A percentile compares a stretch with the other conserved stretches of the same genome.
These are phyloP conservation scores for Fraxinus greggii DNA, from an alignment of 305 asterid species.

Conservation along the genomic window DNA sequence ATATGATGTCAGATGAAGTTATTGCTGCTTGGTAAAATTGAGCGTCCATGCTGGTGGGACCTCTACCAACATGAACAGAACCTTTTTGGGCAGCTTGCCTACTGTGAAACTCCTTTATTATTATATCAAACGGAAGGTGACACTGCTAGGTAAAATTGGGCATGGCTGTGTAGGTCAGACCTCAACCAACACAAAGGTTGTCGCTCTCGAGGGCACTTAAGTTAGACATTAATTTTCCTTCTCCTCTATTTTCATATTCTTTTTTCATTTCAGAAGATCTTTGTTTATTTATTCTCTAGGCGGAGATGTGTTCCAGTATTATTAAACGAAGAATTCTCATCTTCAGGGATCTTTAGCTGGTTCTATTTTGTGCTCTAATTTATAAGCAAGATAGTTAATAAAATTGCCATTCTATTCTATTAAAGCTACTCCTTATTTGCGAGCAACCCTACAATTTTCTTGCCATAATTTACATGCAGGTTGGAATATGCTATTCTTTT, in stretches of 20 bases:
- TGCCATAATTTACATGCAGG: conserved; percentile 50
- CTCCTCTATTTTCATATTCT: neutral
- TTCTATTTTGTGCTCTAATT: conserved; percentile 11
- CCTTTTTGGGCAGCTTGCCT: neutral
- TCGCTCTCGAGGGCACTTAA: neutral
- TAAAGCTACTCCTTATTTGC: neutral
- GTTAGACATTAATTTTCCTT: neutral
- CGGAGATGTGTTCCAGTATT: neutral
- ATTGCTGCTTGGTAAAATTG: neutral
- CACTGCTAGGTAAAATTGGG: conserved; percentile 5
- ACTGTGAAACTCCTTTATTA: neutral
- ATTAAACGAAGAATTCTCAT: neutral
- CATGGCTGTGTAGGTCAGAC: conserved; percentile 3
- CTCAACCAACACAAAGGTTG: conserved; percentile 10
- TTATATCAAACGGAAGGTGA: neutral
- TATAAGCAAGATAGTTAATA: neutral
- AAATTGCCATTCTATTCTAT: neutral
- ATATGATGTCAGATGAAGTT: neutral
- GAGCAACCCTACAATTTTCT: conserved; percentile 17
- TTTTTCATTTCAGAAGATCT: neutral
- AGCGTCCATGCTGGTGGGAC: neutral
- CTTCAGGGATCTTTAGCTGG: neutral
- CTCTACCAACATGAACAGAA: neutral
- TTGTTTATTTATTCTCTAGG: neutral
- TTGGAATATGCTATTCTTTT: conserved; percentile 81